Base-by-base conservation (phyloP, 305 asterid genomes). In the Striga hermonthica region DNA sequence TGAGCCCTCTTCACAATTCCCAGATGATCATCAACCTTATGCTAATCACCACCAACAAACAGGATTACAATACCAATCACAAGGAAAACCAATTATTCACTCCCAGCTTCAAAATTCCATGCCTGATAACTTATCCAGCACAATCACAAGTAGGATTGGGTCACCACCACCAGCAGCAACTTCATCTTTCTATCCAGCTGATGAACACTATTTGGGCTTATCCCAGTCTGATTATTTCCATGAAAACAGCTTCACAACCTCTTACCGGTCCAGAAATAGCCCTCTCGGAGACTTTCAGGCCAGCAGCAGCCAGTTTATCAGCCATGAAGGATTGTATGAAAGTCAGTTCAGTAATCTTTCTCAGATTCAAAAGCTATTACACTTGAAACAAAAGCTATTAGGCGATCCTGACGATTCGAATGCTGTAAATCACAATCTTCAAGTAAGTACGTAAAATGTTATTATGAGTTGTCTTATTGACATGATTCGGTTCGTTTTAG, bases 121-220 rank as follows among this genome's bases (percentile, higher is more conserved):
- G 81, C 72, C 78, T 31, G 62, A n/a, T 36, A 70, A 37, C 71
- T 54, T 76, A 9, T 55, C 82, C 8, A 71, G 74, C 59, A 57
- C 83, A 44, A 79, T 83, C 6, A 77, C 83, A 56, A 58, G 81
- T 68, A 78, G 78, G 66, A 73, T 80, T 13, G 95, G 88, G 69
- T 75, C 91, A 50, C 15, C 56, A 3, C n/a, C 50, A 6, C 12
- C 49, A 4, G 3, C 52, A 22, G 79, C 82, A 5, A 65, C 85
- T 34, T 14, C 82, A 10, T 82, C 90, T 6, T 77, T 86, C 60
- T 77, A 68, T 58, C 78, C 84, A 1, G 76, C 89, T 0, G 95
- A 85, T 0, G 95, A 85, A 63, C 58, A 64, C 8, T 80, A 53
- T 70, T 82, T 82, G 79, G 86, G 90, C 7, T 75, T 87, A 59